These are phyloP conservation scores for Hypomontagnella monticulosa DNA, from an alignment of 495 filamentous ascomycete species.

Conservation along the genomic window DNA sequence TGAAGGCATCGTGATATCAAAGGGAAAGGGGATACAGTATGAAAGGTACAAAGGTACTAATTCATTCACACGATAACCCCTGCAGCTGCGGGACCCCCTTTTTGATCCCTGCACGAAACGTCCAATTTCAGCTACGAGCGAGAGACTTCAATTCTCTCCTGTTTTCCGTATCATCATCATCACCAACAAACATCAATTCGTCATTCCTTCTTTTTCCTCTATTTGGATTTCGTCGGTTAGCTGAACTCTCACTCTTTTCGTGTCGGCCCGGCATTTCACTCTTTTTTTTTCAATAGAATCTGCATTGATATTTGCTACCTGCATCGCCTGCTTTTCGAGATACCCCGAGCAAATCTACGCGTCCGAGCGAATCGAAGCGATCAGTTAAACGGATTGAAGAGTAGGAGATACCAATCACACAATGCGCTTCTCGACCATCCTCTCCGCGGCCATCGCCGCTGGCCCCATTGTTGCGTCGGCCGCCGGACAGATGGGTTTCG, in stretches of 20 bases:
- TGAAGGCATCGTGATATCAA: too few relatives aligned
- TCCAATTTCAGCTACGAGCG: conserved; percentile 32
- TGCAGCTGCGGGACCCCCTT: conserved; percentile 18
- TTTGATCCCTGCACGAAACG: conserved; percentile 39
- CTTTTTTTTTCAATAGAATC: conserved; percentile 24
- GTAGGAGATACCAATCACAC: neutral
- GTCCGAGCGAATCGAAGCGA: neutral
- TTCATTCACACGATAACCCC: neutral
- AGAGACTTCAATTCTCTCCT: conserved; percentile 15
- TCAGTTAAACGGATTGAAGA: neutral
- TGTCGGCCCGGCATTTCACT: conserved; percentile 28
- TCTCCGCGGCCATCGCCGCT: conserved; percentile 48
- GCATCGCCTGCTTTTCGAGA: neutral
- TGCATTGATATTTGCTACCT: neutral
- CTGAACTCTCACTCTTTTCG: conserved; percentile 7
- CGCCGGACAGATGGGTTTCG: conserved; percentile 61
- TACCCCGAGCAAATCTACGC: conserved; percentile 14
- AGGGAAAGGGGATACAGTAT: neutral
- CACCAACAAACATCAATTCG: conserved; percentile 26
- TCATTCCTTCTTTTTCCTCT: conserved; percentile 26
- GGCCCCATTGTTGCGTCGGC: conserved; percentile 54
- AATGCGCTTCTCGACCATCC: conserved; percentile 48
- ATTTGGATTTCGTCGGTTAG: conserved; percentile 14
- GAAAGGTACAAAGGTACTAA: conserved; percentile 18
- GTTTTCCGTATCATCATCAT: conserved; percentile 16